phyloP scores from a whole-genome alignment of 768 basidiomycete genomes.

The Pisolithus marmoratus region DNA sequence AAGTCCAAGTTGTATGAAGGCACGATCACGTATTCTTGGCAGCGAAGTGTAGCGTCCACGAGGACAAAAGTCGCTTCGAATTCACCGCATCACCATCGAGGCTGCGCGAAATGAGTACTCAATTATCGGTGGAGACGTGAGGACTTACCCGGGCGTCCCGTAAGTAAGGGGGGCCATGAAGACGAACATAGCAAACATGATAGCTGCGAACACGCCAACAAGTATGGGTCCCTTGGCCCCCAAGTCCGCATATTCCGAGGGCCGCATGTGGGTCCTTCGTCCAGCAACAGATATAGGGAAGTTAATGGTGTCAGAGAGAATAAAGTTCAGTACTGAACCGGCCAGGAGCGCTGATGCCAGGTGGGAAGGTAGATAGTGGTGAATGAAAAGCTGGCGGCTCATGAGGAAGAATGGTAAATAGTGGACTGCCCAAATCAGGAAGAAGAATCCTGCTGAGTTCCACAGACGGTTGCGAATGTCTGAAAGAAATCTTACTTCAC shows the following conservation, averaged over 20 bases:
- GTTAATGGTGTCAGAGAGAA: slow-evolving; percentile 86
- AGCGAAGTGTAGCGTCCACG: slow-evolving; percentile 94
- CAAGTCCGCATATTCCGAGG: slow-evolving; percentile 60
- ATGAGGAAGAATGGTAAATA: slow-evolving; percentile 98
- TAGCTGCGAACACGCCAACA: slow-evolving; percentile 48
- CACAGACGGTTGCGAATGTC: slow-evolving; percentile 90
- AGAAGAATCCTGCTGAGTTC: slow-evolving; percentile 95
- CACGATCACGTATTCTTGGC: slow-evolving; percentile 53
- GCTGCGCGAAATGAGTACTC: slow-evolving; percentile 34
- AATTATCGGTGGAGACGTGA: slow-evolving; percentile 7
- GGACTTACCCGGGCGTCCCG: slow-evolving; percentile 87
- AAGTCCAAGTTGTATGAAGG: slow-evolving; percentile 12
- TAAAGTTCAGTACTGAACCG: slow-evolving; percentile 86
- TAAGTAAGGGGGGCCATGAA: slow-evolving; percentile 91
- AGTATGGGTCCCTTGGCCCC: slow-evolving; percentile 72
- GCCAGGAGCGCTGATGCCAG: slow-evolving; percentile 88
- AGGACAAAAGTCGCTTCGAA: slow-evolving; percentile 71
- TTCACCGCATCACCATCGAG: slow-evolving; percentile 85
- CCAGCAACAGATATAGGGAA: slow-evolving; percentile 82
- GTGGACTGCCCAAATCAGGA: slow-evolving; percentile 90
- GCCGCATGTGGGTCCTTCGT: slow-evolving; percentile 51
- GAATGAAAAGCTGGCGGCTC: slow-evolving; percentile 94
- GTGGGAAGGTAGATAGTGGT: slow-evolving; percentile 97
- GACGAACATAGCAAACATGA: slow-evolving; percentile 59
- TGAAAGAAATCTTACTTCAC: slow-evolving; percentile 26